These are phyloP conservation scores for Prunus persica DNA, from an alignment of 306 rosid genomes.

Conservation along the genomic window DNA sequence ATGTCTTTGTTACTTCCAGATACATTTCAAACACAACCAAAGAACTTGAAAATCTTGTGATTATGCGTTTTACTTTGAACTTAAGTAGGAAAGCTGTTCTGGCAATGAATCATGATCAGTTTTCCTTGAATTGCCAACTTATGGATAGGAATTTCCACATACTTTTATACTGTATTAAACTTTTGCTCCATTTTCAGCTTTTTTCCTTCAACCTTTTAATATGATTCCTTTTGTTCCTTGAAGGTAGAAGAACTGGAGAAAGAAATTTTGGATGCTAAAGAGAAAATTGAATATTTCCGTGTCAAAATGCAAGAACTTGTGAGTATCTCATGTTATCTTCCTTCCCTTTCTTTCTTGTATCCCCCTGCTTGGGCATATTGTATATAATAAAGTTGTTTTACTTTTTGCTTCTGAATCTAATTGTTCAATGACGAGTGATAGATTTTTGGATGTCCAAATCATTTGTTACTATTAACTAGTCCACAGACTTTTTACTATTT, in stretches of 20 bases:
- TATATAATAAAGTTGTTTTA: background rate
- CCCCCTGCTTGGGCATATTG: conserved; percentile 4
- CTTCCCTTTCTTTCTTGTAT: no score
- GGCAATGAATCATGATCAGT: background rate
- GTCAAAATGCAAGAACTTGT: conserved; percentile 97
- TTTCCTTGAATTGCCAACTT: background rate
- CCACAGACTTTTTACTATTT: background rate
- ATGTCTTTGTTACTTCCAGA: background rate
- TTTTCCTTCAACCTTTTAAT: background rate
- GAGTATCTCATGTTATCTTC: conserved; percentile 38
- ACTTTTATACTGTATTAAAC: background rate
- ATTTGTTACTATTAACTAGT: background rate
- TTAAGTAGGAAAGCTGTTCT: background rate
- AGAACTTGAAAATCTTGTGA: background rate
- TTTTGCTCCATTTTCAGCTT: conserved; percentile 1
- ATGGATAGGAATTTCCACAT: conserved; percentile 21
- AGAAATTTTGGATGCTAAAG: conserved; percentile 71
- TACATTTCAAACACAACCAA: background rate
- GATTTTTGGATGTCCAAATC: background rate
- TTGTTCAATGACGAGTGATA: conserved; percentile 6
- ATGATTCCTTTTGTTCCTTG: conserved; percentile 26
- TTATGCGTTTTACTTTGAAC: conserved; percentile 1
- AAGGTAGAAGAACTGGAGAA: conserved; percentile 95
- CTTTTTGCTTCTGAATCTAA: conserved; percentile 12
- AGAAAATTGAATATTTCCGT: conserved; percentile 76